phyloP scores from a whole-genome alignment of 2,329 filamentous ascomycete genomes.

The Pseudogymnoascus sp. region DNA sequence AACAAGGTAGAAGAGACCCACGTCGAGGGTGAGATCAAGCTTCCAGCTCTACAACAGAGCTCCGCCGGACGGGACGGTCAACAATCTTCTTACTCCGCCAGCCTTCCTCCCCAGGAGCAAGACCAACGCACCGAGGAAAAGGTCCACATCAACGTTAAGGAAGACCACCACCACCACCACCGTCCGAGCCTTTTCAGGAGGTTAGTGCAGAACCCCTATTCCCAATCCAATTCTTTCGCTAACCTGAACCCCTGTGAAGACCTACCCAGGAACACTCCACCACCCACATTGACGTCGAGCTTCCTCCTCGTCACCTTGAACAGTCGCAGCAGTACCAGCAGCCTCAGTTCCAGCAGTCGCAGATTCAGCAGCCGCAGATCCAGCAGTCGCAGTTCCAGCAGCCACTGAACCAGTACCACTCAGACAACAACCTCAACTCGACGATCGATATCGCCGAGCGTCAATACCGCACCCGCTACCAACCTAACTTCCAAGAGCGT shows the following conservation, averaged over 20 bases:
- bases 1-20: constrained; percentile 60
- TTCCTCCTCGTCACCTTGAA: constrained; percentile 26
- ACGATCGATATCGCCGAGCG: constrained; percentile 55
- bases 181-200: constrained; percentile 49
- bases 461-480: constrained; percentile 55
- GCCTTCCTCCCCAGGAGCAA: constrained; percentile 55
- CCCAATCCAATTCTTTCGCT: constrained; percentile 11
- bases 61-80: constrained; percentile 93
- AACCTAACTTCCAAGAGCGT: constrained; percentile 47
- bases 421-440: constrained; percentile 34
- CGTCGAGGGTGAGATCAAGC: constrained; percentile 83
- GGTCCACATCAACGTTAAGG: constrained; percentile 69
- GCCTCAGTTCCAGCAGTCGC: constrained; percentile 39
- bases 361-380: constrained; percentile 57
- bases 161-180: constrained; percentile 66
- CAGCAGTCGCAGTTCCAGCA: constrained; percentile 51
- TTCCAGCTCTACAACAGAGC: constrained; percentile 57
- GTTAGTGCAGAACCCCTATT: constrained; percentile 22
- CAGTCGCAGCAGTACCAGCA: constrained; percentile 44
- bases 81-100: constrained; percentile 63
- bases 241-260: constrained; percentile 14
- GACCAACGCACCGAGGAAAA: constrained; percentile 56
- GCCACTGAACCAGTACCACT: constrained; percentile 46
- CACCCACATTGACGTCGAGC: constrained; percentile 42
- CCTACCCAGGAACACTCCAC: constrained; percentile 33